Base-by-base conservation (phyloP, 331 rosid species). In the Erythrophleum ivorense region DNA sequence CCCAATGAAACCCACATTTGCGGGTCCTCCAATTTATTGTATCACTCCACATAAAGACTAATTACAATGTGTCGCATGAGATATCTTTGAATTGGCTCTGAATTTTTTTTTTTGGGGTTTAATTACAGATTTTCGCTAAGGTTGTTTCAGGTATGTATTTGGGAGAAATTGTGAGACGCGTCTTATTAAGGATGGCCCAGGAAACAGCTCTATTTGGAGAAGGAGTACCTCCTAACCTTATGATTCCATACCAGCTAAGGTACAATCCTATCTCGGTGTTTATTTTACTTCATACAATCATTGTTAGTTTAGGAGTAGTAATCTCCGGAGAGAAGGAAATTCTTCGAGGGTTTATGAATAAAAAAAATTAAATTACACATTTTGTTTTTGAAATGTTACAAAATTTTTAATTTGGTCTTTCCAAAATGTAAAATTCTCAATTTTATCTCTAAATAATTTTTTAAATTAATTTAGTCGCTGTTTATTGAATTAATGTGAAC, bases 131-230 rank as follows among this genome's bases (percentile, higher is more conserved):
- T 41, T 91, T 88, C 33, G 89, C 85, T 76, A 91, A 93, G 91
- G 81, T 87, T 53, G 83, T 87, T 69, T 90, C 94, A 62, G 94
- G 91, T 40, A 85, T 53, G 87, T 88, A 90, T 65, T 69, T 88
- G 81, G 97, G 96, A 65, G 97, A 93, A 85, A 73, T 87, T 48
- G 96, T 86, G 82, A 88, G 96, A 86, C 82, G 84, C 29, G 88
- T 91, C 2, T 82, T 93, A 67, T 54, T 89, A 71, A 87, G 80
- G 78, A 69, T 93, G 88, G 96, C 96, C 2, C 78, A 73, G 58
- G 96, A 93, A 85, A 84, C 96, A 48, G 79, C 84, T 80, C 48
- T 93, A 36, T 93, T 91, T 81, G 94, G 92, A 73, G 71, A 81
- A 14, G 40, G 0, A 0, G 85, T 84, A 63, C 92, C 96, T 78